Base-by-base conservation (phyloP, 257 asterid genomes). In the Perilla frutescens region DNA sequence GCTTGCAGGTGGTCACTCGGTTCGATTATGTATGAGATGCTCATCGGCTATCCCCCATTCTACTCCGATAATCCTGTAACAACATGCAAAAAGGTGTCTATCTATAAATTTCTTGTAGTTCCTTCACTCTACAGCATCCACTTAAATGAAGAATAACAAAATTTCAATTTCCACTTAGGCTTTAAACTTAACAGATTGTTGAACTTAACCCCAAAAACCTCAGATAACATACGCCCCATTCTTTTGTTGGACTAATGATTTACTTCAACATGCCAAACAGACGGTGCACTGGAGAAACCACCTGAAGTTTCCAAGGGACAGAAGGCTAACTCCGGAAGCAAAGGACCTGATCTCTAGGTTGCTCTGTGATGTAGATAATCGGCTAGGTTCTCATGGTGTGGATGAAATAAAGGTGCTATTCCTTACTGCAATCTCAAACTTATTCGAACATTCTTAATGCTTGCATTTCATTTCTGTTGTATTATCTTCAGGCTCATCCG, bases 1-100 rank as follows among this genome's bases (percentile, higher is more conserved):
- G 62, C 54, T 64, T 79, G 72, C 87, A 92, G 98, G 97, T 92
- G 98, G 98, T 92, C 98, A 32, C 93, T 90, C 41, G 97, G 98
- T 61, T 96, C 95, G 32, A 87, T 92, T 47, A 82, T 90, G 97
- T 92, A 82, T 71, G 98, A 92, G 86, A 92, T 92, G 97, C 97
- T 92, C 44, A 84, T 92, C 57, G 98, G 98, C 49, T 90, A 90
- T 72, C 91, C 98, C 32, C 98, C 98, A 12, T 92, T 92, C 83
- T 92, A 87, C 78, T 84, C 97, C 56, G 93, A 92, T 77, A 90
- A 92, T 80, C 89, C 97, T 39, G 80, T 90, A 71, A 77, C 97
- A 65, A 90, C 97, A 47, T 90, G 98, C 85, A 87, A 82, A 81
- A 92, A 92, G 98, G 97, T 92, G 66, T 2, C 26, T 47, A 61